Percentiles rank a stretch among this genome's conserved stretches.
Evolutionary conservation across 2,329 filamentous ascomycete species (phyloP).

Genomic region (Penicillium aurantiogriseum): DNA sequence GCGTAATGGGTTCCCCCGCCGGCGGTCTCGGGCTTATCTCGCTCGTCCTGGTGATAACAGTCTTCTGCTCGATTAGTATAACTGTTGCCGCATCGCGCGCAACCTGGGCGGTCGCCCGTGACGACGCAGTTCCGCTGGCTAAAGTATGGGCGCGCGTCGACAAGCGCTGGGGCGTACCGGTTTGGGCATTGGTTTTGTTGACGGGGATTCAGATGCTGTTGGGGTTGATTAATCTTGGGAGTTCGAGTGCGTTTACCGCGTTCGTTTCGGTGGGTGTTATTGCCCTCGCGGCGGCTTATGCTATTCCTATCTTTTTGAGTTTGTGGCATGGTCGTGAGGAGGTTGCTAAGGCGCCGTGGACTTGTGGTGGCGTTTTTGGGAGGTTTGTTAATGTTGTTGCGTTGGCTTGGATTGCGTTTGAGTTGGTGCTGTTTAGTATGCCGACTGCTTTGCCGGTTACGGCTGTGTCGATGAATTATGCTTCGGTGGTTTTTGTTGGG

Average conservation of each 20-base stretch:
- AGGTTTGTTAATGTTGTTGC: slow-evolving; percentile 48
- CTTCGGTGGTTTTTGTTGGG: slow-evolving; percentile 56
- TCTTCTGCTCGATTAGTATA: slow-evolving; percentile 56
- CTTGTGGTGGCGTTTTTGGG: slow-evolving; percentile 46
- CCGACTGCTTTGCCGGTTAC: slow-evolving; percentile 56
- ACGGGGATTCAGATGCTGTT: slow-evolving; percentile 51
- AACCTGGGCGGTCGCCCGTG: slow-evolving; percentile 49
- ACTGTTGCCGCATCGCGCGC: slow-evolving; percentile 51
- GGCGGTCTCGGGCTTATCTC: slow-evolving; percentile 51
- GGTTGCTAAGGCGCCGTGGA: slow-evolving; percentile 52
- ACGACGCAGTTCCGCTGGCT: slow-evolving; percentile 46
- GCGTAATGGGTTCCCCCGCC: slow-evolving; percentile 51
- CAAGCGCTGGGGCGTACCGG: slow-evolving; percentile 38
- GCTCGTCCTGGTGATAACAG: slow-evolving; percentile 50
- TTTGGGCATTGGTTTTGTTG: slow-evolving; percentile 44
- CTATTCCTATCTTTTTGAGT: slow-evolving; percentile 56
- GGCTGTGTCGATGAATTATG: slow-evolving; percentile 56
- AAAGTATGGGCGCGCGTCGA: slow-evolving; percentile 40
- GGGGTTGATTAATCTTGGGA: slow-evolving; percentile 50
- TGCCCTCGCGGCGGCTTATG: slow-evolving; percentile 55
- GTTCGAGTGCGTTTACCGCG: slow-evolving; percentile 48
- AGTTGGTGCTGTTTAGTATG: slow-evolving; percentile 54
- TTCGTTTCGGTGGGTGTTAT: slow-evolving; percentile 58
- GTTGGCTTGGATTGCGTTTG: slow-evolving; percentile 53
- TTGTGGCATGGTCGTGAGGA: slow-evolving; percentile 48